Conservation (phyloP, 768 basidiomycete species). For the Tricholoma saponaceum region DNA sequence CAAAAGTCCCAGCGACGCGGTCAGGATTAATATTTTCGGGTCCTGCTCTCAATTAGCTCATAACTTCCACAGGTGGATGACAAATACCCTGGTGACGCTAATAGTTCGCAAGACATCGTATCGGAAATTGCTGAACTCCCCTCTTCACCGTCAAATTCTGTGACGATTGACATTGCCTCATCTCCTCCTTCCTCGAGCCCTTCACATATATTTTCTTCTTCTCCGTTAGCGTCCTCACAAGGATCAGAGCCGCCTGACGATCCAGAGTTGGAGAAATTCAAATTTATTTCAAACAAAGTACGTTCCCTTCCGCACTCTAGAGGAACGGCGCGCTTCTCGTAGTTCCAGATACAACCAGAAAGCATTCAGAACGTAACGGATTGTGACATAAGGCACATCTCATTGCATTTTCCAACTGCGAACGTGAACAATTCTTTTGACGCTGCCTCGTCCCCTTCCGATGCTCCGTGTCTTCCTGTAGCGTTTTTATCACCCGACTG, state of each 20-base stretch:
- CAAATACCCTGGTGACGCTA: too few relatives aligned
- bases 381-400: background rate
- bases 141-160: background rate
- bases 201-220: conserved; percentile 36
- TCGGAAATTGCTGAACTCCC: background rate
- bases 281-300: conserved; percentile 2
- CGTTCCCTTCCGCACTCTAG: background rate
- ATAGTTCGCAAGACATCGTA: background rate
- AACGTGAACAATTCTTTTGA: background rate
- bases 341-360: background rate
- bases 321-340: background rate
- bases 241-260: conserved; percentile 8
- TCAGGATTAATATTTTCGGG: background rate
- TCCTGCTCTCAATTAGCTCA: background rate
- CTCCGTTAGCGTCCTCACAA: conserved; percentile 33
- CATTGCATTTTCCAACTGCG: background rate
- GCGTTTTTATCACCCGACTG: too few relatives aligned
- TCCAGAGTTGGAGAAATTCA: background rate
- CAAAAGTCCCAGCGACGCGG: background rate
- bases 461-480: background rate
- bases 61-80: background rate
- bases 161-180: conserved; percentile 6
- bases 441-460: background rate
- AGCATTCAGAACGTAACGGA: background rate
- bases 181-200: conserved; percentile 49